phyloP scores from a whole-genome alignment of 2,329 filamentous ascomycete species.

The Penicillium oxalicum region DNA sequence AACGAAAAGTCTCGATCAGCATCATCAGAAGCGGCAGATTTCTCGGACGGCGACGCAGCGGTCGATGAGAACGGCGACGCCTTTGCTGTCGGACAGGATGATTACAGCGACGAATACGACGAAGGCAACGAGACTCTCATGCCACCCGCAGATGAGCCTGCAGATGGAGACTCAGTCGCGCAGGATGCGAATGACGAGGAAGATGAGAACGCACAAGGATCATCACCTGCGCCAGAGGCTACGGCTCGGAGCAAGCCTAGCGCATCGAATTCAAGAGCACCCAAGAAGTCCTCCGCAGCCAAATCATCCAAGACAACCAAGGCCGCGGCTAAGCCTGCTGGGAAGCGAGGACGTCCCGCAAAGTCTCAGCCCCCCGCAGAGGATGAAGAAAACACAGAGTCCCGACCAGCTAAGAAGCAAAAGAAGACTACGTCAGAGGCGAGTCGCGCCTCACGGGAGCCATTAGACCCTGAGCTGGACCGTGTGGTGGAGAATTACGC shows the following conservation, averaged over 20 bases:
- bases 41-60: conserved; percentile 36
- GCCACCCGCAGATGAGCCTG: conserved; percentile 13
- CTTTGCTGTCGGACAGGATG: conserved; percentile 22
- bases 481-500: conserved; percentile 41
- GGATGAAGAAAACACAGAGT: conserved; percentile 19
- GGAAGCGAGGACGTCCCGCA: conserved; percentile 28
- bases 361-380: conserved; percentile 23
- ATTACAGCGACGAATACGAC: conserved; percentile 23
- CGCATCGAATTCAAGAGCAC: conserved; percentile 15
- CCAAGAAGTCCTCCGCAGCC: conserved; percentile 12
- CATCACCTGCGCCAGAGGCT: conserved; percentile 10
- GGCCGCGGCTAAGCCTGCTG: conserved; percentile 12
- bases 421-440: conserved; percentile 21
- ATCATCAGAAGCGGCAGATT: conserved; percentile 21
- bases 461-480: conserved; percentile 34
- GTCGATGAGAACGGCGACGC: conserved; percentile 31
- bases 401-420: conserved; percentile 29
- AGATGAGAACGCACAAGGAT: conserved; percentile 6
- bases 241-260: conserved; percentile 10
- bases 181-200: conserved; percentile 16
- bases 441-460: conserved; percentile 20
- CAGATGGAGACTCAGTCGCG: conserved; percentile 1
- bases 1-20: conserved; percentile 19
- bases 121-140: conserved; percentile 21
- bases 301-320: conserved; percentile 17